These are phyloP conservation scores for Cystobasidium ongulense DNA, from an alignment of 768 basidiomycete species.

Conservation along the genomic window DNA sequence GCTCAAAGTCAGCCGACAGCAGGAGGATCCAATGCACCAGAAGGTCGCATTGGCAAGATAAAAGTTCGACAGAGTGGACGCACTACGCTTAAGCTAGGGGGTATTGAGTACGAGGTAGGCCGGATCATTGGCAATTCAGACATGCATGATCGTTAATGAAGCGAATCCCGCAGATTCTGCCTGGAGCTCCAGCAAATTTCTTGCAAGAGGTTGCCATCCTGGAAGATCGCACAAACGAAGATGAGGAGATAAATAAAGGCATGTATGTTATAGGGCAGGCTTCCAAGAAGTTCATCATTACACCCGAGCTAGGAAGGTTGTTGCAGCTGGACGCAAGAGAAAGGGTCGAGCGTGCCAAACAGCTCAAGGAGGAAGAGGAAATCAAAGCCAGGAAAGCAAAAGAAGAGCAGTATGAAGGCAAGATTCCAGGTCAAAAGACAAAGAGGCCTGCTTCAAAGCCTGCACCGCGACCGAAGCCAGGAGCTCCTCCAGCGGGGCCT, in stretches of 20 bases:
- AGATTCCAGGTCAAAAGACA: background rate
- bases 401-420: background rate
- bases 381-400: constrained; percentile 8
- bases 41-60: constrained; percentile 40
- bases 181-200: constrained; percentile 41
- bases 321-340: constrained; percentile 18
- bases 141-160: background rate
- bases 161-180: constrained; percentile 33
- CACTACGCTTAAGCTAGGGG: constrained; percentile 36
- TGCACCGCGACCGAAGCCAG: background rate
- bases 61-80: constrained; percentile 38
- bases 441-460: constrained; percentile 5
- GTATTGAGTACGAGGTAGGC: constrained; percentile 36
- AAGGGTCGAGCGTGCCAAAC: background rate
- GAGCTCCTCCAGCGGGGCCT: background rate
- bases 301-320: constrained; percentile 39
- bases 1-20: background rate
- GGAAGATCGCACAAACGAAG: background rate
- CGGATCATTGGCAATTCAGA: background rate
- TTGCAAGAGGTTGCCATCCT: constrained; percentile 41
- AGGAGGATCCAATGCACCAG: background rate
- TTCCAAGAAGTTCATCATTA: constrained; percentile 41
- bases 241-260: background rate
- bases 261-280: constrained; percentile 41
- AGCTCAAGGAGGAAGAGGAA: constrained; percentile 29